Evolutionary conservation across 495 filamentous ascomycete genomes (phyloP).

Genomic region (Trichoderma gamsii): DNA sequence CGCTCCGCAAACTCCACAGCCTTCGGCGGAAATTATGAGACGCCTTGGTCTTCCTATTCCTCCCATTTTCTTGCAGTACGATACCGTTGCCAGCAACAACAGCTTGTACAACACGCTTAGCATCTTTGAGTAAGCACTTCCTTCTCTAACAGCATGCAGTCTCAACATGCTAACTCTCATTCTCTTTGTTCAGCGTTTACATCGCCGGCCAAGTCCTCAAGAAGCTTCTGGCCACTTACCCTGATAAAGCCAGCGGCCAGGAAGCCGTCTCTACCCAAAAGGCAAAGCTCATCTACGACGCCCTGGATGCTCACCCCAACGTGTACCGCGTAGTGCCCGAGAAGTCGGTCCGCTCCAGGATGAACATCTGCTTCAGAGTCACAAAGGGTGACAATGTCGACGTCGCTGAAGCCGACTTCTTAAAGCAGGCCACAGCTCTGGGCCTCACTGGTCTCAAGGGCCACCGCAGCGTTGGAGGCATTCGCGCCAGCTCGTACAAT

Average conservation of each 20-base stretch:
- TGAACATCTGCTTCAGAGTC: conserved; percentile 81
- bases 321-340: conserved; percentile 57
- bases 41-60: conserved; percentile 71
- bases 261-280: conserved; percentile 59
- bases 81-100: conserved; percentile 77
- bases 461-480: conserved; percentile 63
- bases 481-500: conserved; percentile 53
- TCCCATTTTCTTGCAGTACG: conserved; percentile 73
- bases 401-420: conserved; percentile 59
- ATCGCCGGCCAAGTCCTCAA: conserved; percentile 80
- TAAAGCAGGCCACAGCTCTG: conserved; percentile 54
- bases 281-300: conserved; percentile 59
- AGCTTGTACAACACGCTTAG: conserved; percentile 91
- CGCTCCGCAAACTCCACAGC: conserved; percentile 51
- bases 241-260: conserved; percentile 63
- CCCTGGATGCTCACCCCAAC: conserved; percentile 55
- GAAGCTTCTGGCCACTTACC: conserved; percentile 52
- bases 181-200: conserved; percentile 54
- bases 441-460: conserved; percentile 64
- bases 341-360: conserved; percentile 60
- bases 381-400: conserved; percentile 29
- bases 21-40: conserved; percentile 58
- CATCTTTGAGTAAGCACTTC: conserved; percentile 65
- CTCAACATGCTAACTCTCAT: not conserved
- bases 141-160: not conserved